Conservation (phyloP, 345 rosid species). For the Acer campestre region DNA sequence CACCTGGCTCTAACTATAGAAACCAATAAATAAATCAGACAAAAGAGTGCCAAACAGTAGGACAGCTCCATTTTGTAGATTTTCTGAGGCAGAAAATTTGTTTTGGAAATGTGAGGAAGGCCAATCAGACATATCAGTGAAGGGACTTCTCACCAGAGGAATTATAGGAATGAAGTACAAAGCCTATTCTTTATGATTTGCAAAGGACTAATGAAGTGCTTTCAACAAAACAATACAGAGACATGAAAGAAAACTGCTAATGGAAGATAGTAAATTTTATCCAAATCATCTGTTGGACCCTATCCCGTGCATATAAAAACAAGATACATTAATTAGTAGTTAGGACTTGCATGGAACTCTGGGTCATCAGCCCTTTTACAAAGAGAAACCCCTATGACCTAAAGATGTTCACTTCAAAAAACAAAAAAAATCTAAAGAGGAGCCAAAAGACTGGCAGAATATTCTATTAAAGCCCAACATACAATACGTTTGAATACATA, state of each 20-base stretch:
- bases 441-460: not conserved
- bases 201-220: not conserved
- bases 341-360: not conserved
- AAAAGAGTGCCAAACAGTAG: not conserved
- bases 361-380: not conserved
- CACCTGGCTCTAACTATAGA: not conserved
- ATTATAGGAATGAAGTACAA: not conserved
- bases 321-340: too few relatives aligned
- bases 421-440: not conserved
- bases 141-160: not conserved
- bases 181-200: not conserved
- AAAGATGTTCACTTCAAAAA: not conserved
- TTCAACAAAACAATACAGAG: not conserved
- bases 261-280: not conserved
- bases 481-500: not conserved
- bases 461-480: not conserved
- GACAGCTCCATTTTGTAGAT: not conserved
- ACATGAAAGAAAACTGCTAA: not conserved
- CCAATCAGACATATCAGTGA: not conserved
- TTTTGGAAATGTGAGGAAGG: not conserved
- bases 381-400: not conserved
- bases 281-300: not conserved
- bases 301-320: too few relatives aligned
- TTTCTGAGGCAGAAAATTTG: not conserved
- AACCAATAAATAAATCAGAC: slow-evolving; percentile 6